Base-by-base conservation (phyloP, 2,329 filamentous ascomycete species). In the Orbilia quercus region DNA sequence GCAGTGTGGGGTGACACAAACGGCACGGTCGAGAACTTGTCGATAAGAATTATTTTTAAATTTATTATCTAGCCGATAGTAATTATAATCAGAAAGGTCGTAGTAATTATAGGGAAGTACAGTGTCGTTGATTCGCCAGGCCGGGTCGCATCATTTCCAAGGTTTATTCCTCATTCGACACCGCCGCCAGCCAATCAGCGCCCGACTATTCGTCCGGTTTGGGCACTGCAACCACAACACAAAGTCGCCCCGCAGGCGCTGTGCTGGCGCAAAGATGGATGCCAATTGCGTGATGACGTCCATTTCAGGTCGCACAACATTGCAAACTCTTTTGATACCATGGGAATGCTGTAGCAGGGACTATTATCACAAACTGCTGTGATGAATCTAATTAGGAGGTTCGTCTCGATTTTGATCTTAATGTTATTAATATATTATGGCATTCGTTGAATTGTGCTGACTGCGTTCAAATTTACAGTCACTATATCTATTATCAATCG, bases 231-330 rank as follows among this genome's bases (percentile, higher is more conserved):
- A 25, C 16, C 2, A 25, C 63, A 67, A 67, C 63, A 25, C 63
- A 67, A 53, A 59, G 38, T 50, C 50, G 47, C 51, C 60, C 67
- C 67, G 59, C 67, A 48, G n/a, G 18, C 34, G 22, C 22, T n/a
- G 23, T 2, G 42, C 66, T 71, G 34, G 66, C 67, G 67, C 60
- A 73, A 73, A 59, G 44, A n/a, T 51, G 34, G 25, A 55, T 42
- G 20, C 42, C 44, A 36, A 73, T 73, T 73, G 67, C 67, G 67
- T 73, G 67, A 60, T 73, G 28, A 44, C 63, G 55, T 64, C 48
- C 48, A 62, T 20, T 47, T 55, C 14, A 53, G 9, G 45, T 53
- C 44, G 40, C 48, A 38, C 25, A 28, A 64, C 6, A 23, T 16
- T 1, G 14, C n/a, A 50, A 25, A 64, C 38, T n/a, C 7, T 7